Percentiles rank a stretch among this genome's conserved stretches.
phyloP scores from a whole-genome alignment of 2,329 filamentous ascomycete species.

The Coniella lustricola region DNA sequence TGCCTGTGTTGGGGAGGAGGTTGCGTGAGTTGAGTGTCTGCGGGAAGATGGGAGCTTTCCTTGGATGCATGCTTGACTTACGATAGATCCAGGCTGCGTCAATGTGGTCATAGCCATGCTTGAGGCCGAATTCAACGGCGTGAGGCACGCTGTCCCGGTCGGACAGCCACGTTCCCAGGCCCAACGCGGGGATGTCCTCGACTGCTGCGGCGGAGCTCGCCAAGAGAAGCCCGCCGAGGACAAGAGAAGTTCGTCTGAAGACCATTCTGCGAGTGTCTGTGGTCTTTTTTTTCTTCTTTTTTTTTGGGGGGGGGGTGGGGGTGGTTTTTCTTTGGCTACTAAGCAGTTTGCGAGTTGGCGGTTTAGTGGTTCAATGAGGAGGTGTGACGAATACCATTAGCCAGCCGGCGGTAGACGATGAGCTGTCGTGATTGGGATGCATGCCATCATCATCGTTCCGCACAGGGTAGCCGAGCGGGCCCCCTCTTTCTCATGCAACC shows the following conservation, averaged over 20 bases:
- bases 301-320: no score
- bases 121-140: slow-evolving; percentile 13
- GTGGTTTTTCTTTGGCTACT: no score
- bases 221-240: slow-evolving; percentile 1
- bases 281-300: neutral
- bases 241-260: neutral
- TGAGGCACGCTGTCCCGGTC: slow-evolving; percentile 13
- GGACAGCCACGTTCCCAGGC: slow-evolving; percentile 16
- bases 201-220: slow-evolving; percentile 5
- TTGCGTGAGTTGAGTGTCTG: neutral
- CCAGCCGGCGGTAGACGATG: no score
- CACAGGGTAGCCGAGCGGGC: no score
- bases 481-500: neutral
- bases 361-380: no score
- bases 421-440: neutral
- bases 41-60: neutral
- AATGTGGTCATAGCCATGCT: slow-evolving; percentile 16
- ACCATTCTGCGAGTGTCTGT: neutral
- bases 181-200: slow-evolving; percentile 13
- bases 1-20: slow-evolving; percentile 17
- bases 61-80: neutral
- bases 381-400: no score
- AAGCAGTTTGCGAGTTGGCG: no score
- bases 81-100: slow-evolving; percentile 16
- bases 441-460: neutral